Evolutionary conservation across 768 basidiomycete genomes (phyloP), one percentile per base, ranked within the genome.

Genomic region (Coprinopsis marcescibilis): DNA sequence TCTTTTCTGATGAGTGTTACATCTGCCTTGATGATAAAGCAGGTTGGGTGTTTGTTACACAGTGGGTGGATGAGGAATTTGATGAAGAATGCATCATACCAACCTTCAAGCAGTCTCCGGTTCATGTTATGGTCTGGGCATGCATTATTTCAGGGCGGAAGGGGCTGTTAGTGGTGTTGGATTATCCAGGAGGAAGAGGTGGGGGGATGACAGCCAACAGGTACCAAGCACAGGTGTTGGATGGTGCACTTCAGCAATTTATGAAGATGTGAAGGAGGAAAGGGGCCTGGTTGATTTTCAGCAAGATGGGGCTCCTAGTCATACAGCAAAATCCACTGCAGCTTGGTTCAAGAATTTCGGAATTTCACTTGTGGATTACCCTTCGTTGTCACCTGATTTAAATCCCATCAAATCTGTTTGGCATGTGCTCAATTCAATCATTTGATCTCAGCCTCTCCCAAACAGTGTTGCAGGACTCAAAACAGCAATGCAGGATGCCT

Each of bases 141-240:
- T 58, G 54, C 39, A 55, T 62, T n/a, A 53, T 54, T 41, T 34
- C 51, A 14, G 52, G 53, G 26, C 15, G 24, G 38, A 55, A 58
- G 36, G 59, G 58, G n/a, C 52, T 49, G 29, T 51, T 62, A 19
- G 38, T 56, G 47, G 54, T 55, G 20, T 43, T 60, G 36, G 54
- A 60, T 40, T 55, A 59, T 40, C 56, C 52, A 23, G 54, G 56
- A 29, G 53, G 56, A 20, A 48, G 41, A 39, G 54, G 54, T 17
- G 55, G 55, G 14, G 48, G 57, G 33, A 55, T 53, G 49, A 49
- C 20, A 17, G 37, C 34, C 11, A 19, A 50, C 6, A 13, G 52
- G 40, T 63, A 63, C 40, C 46, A 52, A 20, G 48, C 54, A 12
- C 57, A 61, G 47, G 57, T 61, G 40, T 44, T 61, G n/a, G 55